Evolutionary conservation across 768 basidiomycete species (phyloP).

Genomic region (Symmetrospora coprosmae): DNA sequence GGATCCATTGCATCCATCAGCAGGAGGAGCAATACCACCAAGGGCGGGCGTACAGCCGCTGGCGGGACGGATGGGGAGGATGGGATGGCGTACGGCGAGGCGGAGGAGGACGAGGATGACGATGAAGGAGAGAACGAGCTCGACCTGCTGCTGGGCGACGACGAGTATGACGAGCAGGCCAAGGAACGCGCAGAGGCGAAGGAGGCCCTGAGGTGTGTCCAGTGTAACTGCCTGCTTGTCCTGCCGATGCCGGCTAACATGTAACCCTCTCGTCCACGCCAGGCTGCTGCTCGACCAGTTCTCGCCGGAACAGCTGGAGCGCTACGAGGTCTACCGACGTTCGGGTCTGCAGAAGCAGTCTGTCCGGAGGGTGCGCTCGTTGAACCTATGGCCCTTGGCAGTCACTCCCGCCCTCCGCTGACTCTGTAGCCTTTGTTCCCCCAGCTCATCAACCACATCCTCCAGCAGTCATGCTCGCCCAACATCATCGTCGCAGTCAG

Average conservation of each 20-base stretch:
- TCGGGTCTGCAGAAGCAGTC: slow-evolving; percentile 70
- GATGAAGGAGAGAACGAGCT: slow-evolving; percentile 20
- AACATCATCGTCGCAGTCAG: slow-evolving; percentile 69
- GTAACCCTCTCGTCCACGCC: not conserved
- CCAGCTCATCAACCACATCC: slow-evolving; percentile 68
- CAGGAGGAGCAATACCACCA: not conserved
- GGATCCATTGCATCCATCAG: not conserved
- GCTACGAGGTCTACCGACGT: slow-evolving; percentile 74
- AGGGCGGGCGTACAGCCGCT: not conserved
- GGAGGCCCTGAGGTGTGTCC: slow-evolving; percentile 15
- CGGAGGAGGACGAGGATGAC: slow-evolving; percentile 12
- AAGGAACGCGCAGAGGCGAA: slow-evolving; percentile 10
- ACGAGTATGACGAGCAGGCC: slow-evolving; percentile 8
- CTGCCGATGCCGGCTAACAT: not conserved
- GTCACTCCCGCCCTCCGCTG: not conserved
- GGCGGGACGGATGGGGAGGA: not conserved
- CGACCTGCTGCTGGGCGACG: not conserved
- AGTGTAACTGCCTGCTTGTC: too few species aligned
- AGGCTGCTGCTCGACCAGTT: slow-evolving; percentile 84
- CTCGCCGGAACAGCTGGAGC: slow-evolving; percentile 64
- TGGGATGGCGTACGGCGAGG: not conserved
- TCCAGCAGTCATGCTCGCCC: slow-evolving; percentile 67
- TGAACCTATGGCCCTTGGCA: not conserved
- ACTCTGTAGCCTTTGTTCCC: not conserved
- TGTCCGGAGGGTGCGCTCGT: slow-evolving; percentile 57